Percentiles rank a stretch among this genome's conserved stretches.
Conservation (phyloP, 2,329 filamentous ascomycete genomes). For the Mycosphaerelloides madeirae region DNA sequence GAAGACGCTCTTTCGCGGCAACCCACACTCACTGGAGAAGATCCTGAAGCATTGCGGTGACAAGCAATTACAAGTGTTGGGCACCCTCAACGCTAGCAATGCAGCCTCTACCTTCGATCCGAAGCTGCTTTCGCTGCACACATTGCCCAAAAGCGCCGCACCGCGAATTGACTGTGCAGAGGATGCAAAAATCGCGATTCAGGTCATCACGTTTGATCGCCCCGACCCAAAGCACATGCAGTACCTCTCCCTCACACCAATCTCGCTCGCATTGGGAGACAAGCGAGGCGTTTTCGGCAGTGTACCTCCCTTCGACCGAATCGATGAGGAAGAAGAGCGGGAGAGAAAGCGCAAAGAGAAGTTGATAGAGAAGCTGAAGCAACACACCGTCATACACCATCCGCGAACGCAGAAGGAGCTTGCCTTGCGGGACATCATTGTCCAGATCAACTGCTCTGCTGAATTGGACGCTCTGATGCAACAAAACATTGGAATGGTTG, state of each 20-base stretch:
- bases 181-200: conserved; percentile 66
- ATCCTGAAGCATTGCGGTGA: conserved; percentile 83
- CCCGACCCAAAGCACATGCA: conserved; percentile 87
- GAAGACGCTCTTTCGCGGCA: conserved; percentile 77
- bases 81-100: conserved; percentile 64
- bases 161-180: conserved; percentile 67
- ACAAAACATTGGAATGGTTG: conserved; percentile 79
- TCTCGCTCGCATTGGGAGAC: conserved; percentile 77
- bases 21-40: conserved; percentile 70
- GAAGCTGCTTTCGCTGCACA: conserved; percentile 62
- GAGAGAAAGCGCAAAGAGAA: conserved; percentile 59
- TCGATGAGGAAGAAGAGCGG: conserved; percentile 68
- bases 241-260: conserved; percentile 87
- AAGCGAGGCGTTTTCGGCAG: conserved; percentile 48
- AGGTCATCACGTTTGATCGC: conserved; percentile 83
- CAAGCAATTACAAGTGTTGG: conserved; percentile 77
- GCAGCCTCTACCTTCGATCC: conserved; percentile 54
- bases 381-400: conserved; percentile 78
- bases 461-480: conserved; percentile 83
- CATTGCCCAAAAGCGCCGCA: conserved; percentile 47
- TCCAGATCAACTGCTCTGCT: conserved; percentile 93
- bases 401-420: conserved; percentile 75
- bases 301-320: conserved; percentile 46
- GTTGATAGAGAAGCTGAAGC: conserved; percentile 78
- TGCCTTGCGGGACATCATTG: conserved; percentile 73